phyloP scores from a whole-genome alignment of 1,284 basidiomycete species.

The Ustilago esculenta region DNA sequence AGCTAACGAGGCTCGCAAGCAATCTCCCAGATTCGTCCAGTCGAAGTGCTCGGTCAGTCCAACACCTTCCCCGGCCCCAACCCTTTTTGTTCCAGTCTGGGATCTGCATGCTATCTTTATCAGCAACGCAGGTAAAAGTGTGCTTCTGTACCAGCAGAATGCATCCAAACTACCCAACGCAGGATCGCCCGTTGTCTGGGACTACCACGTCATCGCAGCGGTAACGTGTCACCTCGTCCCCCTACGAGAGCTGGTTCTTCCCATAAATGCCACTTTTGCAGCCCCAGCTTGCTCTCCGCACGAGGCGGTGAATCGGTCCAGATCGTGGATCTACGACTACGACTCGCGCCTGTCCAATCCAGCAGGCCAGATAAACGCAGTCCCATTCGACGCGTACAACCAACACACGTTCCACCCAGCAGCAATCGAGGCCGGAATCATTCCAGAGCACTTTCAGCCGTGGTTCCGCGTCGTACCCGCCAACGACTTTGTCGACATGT shows the following conservation, averaged over 20 bases:
- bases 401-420: constrained; percentile 12
- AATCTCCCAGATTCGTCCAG: neutral
- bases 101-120: constrained; percentile 41
- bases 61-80: neutral
- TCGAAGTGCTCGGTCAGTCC: neutral
- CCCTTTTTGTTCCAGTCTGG: constrained; percentile 26
- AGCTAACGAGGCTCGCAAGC: constrained; percentile 1
- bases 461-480: constrained; percentile 30
- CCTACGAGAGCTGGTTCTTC: neutral
- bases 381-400: constrained; percentile 17
- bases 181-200: constrained; percentile 51
- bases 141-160: constrained; percentile 44
- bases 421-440: neutral
- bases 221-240: constrained; percentile 28
- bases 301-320: neutral
- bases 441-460: constrained; percentile 15
- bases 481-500: constrained; percentile 15
- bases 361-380: neutral
- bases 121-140: constrained; percentile 34
- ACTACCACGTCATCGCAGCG: constrained; percentile 52
- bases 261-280: neutral
- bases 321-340: constrained; percentile 52
- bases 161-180: constrained; percentile 22
- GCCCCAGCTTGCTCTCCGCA: neutral
- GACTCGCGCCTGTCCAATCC: constrained; percentile 28